Evolutionary conservation across 306 rosid species (phyloP), one percentile per base, ranked within the genome.

Genomic region (Macrotyloma uniflorum): DNA sequence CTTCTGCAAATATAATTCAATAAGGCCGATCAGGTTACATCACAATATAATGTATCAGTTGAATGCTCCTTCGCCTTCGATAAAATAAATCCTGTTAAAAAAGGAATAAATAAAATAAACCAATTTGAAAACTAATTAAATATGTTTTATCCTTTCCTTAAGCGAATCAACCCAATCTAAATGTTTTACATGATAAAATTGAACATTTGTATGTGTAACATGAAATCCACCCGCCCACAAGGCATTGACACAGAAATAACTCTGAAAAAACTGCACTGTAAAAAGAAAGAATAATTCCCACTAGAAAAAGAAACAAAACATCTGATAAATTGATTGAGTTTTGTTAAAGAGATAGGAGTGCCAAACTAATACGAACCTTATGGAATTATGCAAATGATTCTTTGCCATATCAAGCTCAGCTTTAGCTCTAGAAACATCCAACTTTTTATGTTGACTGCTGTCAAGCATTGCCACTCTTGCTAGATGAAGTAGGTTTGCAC

Each of bases 401-500:
- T 83, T 88, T 72, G 96, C 96, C 38, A 72, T 84, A 42, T 86
- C 88, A 85, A 88, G 90, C 85, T 85, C 94, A 70, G 74, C 78
- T 75, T 78, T 73, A 67, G 90, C 88, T 76, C 72, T 72, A 64
- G 89, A 74, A 84, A 62, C 69, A 79, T 92, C 87, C 20, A 14
- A 32, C 68, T 80, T 72, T 80, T 81, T 79, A 47, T 86, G 74
- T 83, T 73, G 77, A 53, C 61, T 80, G 80, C 70, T 82, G 67
- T 81, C 88, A 69, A 86, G 88, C 88, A 85, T 83, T 79, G 82
- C 79, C 76, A 89, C 89, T 75, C 91, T 82, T 57, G 93, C 94
- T 70, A 92, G 79, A 75, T 86, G 94, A 82, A 94, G 97, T 86
- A 86, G 79, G 86, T 90, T 92, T 63, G 88, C 97, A 47, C 88